Base-by-base conservation (phyloP, 768 basidiomycete species). In the Suillus variegatus region DNA sequence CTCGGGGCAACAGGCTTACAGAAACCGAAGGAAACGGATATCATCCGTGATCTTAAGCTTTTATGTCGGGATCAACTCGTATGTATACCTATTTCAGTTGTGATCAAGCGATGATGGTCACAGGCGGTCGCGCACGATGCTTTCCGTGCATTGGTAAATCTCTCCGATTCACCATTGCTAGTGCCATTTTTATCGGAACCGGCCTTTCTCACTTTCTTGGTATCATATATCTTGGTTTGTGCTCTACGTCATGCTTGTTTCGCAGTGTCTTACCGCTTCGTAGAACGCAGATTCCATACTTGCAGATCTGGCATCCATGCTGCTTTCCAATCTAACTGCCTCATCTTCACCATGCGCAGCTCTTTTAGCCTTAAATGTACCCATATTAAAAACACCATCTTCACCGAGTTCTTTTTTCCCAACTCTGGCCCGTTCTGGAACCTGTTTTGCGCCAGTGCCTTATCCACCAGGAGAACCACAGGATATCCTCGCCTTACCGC, bases 271-370 rank as follows among this genome's bases (percentile, higher is more conserved):
- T 41, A 64, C 64, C 35, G 25, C 18, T 35, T 28, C 47, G 10
- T 70, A 98, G 95, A 92, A 95, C 77, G 91, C 93, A n/a, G 87
- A 91, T 66, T 88, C 96, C 12, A 88, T 91, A 64, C 89, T 98
- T 35, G 94, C 95, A 41, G 96, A 98, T 81, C 87, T 99, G 22
- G 94, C 95, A 4, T 86, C 94, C n/a, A 99, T 99, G 97, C 82
- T 98, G 1, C 84, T 99, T 12, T 97, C 95, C n/a, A 99, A 99
- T 79, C 80, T 97, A 41, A 92, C 94, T 10, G 85, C 91, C 6
- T 88, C 92, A 52, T 82, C 91, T 2, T 77, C 84, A 0, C 85
- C 91, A 62, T 90, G 92, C 68, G 79, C 84, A 12, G 75, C 82
- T 9, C 75, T 99, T 10, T 78, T 94, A 6, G 80, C 81, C 1